Evolutionary conservation across 2,329 filamentous ascomycete species (phyloP).

Genomic region (Fusarium xyrophilum): DNA sequence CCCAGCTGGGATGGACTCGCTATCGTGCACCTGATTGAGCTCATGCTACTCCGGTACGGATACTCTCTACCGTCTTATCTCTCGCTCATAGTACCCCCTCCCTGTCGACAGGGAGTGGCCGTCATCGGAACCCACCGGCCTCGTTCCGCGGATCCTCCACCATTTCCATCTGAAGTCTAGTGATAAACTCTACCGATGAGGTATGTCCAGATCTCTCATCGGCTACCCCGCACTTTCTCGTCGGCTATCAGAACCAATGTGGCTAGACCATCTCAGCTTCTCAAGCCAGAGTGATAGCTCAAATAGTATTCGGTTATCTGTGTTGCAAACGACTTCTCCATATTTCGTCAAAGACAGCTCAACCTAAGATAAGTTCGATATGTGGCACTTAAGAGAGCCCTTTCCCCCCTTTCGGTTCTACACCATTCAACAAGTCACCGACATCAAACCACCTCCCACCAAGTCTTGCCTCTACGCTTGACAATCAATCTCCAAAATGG

Average conservation of each 20-base stretch:
- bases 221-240: neutral
- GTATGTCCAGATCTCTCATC: neutral
- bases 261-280: neutral
- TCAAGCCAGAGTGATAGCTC: neutral
- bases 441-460: too few species aligned
- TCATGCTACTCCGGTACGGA: neutral
- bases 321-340: neutral
- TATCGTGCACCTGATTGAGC: neutral
- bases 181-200: too few species aligned
- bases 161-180: neutral
- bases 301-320: neutral
- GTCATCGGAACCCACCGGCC: too few species aligned
- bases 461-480: neutral
- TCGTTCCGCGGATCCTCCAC: neutral
- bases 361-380: fast-evolving
- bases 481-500: neutral
- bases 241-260: neutral
- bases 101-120: neutral
- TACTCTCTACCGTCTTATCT: neutral
- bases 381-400: neutral
- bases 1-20: neutral
- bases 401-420: neutral
- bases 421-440: neutral
- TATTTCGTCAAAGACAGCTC: neutral
- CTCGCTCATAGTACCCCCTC: too few species aligned